Evolutionary conservation across 805 yeast genomes (phyloP), one percentile per base, ranked within the genome.

Genomic region (Ogataea populi-albae): DNA sequence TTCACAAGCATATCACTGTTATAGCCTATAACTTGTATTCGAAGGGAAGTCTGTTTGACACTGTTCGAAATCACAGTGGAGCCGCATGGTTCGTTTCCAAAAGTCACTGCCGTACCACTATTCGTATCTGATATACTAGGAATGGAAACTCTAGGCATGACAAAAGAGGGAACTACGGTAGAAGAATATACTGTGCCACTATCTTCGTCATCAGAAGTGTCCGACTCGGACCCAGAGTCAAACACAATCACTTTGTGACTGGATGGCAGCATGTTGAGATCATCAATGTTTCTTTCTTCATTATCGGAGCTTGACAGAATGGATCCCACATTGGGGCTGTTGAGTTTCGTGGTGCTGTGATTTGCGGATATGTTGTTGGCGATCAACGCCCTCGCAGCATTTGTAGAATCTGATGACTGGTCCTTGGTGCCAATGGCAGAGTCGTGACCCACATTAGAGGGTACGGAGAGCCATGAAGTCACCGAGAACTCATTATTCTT

Each of bases 131-230:
- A 36, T 24, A 48, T 19, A 23, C 47, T 37, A 7, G 52, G 45
- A 20, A 61, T 38, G 4, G 64, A 56, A 9, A 63, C 62, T 23
- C 57, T 47, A 1, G 68, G 68, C 68, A 63, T 63, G 12, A 62
- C 58, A 43, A 63, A 63, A 1, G 65, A 59, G 3, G 66, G 64
- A 9, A 49, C 45, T 6, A 55, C 49, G 2, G 59, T 49, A 12
- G 64, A 50, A 9, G 58, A 42, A 32, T 54, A 54, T 9, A 45
- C 38, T 5, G 55, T 49, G n/a, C 40, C 35, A 21, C 50, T 50
- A n/a, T 55, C 57, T 3, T 47, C 51, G 14, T 49, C 55, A 14
- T 33, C 43, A 4, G 37, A 35, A 14, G 21, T 41, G 12, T 47
- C 52, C 2, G 45, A 34, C 8, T 40, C 47, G 3, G 53, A 50